Percentiles rank a stretch among this genome's conserved stretches.
Conservation (phyloP, 75 land plant genomes). For the Selaginella tamariscina region DNA sequence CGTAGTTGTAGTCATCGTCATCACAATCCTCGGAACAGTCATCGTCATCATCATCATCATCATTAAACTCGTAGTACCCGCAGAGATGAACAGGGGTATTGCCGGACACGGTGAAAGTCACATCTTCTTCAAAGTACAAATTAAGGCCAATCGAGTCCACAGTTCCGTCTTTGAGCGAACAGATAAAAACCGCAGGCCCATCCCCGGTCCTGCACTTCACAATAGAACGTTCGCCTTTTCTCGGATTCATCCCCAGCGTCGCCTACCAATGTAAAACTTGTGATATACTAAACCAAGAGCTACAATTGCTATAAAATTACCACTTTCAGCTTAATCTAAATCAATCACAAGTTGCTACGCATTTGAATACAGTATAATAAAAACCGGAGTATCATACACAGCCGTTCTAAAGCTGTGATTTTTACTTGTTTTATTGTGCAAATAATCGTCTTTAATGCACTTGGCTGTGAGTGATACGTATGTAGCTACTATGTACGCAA, state of each 20-base stretch:
- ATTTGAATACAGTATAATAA: too few species aligned
- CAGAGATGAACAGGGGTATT: constrained; percentile 58
- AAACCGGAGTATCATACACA: too few species aligned
- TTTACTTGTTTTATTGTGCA: too few species aligned
- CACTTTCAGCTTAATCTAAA: too few species aligned
- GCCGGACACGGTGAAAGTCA: constrained; percentile 57
- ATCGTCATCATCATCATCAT: constrained; percentile 32
- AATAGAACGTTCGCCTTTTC: constrained; percentile 25
- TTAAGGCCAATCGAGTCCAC: constrained; percentile 40
- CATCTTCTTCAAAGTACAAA: constrained; percentile 47
- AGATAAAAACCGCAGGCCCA: constrained; percentile 40
- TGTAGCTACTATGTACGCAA: too few species aligned
- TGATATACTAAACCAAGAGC: not conserved
- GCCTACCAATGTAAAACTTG: too few species aligned
- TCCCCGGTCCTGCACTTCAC: constrained; percentile 69
- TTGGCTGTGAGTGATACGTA: too few species aligned
- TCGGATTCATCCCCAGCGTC: not conserved
- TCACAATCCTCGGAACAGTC: constrained; percentile 27
- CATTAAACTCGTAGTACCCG: constrained; percentile 44
- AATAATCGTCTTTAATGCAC: too few species aligned
- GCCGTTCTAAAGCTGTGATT: too few species aligned
- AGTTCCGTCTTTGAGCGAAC: constrained; percentile 42
- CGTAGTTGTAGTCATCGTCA: not conserved
- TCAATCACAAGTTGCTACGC: too few species aligned
- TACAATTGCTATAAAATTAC: too few species aligned